Percentiles rank a stretch among this genome's conserved stretches.
Evolutionary conservation across 2,329 filamentous ascomycete species (phyloP).

Genomic region (Sphaerulina vaccinii): DNA sequence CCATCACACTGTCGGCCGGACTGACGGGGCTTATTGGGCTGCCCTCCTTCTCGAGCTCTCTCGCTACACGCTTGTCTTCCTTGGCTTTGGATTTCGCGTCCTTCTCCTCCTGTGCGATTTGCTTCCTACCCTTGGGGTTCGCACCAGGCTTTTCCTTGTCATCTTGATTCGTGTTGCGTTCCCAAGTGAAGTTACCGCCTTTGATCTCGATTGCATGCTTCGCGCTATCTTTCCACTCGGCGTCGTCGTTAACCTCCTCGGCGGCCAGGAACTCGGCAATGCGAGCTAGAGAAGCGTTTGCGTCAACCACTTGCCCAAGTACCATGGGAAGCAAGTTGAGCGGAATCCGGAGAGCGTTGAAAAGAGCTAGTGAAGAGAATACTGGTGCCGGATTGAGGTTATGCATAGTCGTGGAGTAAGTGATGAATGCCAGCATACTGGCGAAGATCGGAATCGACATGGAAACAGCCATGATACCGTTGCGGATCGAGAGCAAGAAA

Average conservation of each 20-base stretch:
- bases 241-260: constrained; percentile 78
- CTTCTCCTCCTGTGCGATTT: constrained; percentile 46
- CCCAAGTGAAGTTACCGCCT: constrained; percentile 83
- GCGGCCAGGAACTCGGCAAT: constrained; percentile 85
- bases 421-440: constrained; percentile 93
- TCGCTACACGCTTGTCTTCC: constrained; percentile 32
- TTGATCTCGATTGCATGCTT: constrained; percentile 65
- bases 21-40: constrained; percentile 20
- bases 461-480: constrained; percentile 79
- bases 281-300: constrained; percentile 77
- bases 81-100: constrained; percentile 45
- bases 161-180: constrained; percentile 57
- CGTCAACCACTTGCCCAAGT: constrained; percentile 85
- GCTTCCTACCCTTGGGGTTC: constrained; percentile 35
- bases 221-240: constrained; percentile 55
- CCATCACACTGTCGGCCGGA: constrained; percentile 44
- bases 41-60: constrained; percentile 29
- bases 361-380: constrained; percentile 90
- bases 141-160: constrained; percentile 37
- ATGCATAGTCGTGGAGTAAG: constrained; percentile 61
- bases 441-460: constrained; percentile 90
- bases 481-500: constrained; percentile 75
- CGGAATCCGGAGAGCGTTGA: constrained; percentile 87
- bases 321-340: constrained; percentile 86
- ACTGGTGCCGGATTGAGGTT: constrained; percentile 73